phyloP scores from a whole-genome alignment of 2,329 filamentous ascomycete species.

The Trichoderma endophyticum region DNA sequence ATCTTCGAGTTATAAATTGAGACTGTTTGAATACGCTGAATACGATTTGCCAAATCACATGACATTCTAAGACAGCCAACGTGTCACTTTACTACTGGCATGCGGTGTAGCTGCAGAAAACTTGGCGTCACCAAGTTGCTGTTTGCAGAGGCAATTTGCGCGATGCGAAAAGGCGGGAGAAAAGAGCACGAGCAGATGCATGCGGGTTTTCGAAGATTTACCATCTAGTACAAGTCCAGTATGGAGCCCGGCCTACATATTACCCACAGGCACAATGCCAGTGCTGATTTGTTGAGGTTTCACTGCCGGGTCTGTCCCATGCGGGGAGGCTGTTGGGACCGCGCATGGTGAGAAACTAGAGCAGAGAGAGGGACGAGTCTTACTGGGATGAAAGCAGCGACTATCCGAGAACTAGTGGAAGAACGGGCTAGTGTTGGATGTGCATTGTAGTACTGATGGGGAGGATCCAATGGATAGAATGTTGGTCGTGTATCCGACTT shows the following conservation, averaged over 20 bases:
- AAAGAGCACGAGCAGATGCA: neutral
- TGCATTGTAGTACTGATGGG: neutral
- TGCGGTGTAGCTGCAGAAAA: conserved; percentile 1
- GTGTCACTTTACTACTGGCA: neutral
- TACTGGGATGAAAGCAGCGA: neutral
- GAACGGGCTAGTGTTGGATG: neutral
- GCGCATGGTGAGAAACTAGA: neutral
- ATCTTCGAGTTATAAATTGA: neutral
- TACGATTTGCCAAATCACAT: conserved; percentile 2
- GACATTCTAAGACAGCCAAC: neutral
- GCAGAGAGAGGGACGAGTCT: neutral
- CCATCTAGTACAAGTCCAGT: neutral
- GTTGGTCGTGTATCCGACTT: neutral
- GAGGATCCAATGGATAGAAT: neutral
- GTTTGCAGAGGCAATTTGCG: neutral
- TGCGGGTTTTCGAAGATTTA: neutral
- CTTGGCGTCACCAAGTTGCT: neutral
- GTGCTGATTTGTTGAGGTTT: neutral
- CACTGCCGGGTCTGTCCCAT: neutral
- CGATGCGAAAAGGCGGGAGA: neutral
- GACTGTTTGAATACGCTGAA: neutral
- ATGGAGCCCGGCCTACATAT: neutral
- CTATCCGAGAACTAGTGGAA: neutral
- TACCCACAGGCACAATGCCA: neutral
- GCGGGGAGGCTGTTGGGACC: neutral